Evolutionary conservation across 169 alveolate species (phyloP).

Genomic region (Babesia ovis): DNA sequence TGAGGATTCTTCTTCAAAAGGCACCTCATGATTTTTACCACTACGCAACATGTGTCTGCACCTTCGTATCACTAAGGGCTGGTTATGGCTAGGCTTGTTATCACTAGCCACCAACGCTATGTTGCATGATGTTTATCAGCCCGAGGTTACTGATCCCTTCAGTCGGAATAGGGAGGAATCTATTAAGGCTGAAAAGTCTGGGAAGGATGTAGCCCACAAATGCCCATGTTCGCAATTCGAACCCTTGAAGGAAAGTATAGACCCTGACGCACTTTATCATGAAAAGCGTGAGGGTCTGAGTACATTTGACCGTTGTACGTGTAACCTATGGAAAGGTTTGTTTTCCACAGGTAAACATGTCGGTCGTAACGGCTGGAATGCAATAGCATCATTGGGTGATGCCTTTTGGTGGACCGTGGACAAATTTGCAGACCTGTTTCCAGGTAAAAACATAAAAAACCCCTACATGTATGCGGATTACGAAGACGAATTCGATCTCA

Average conservation of each 20-base stretch:
- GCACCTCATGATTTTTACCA: too few relatives aligned
- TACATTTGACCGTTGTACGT: not conserved
- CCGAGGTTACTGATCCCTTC: too few relatives aligned
- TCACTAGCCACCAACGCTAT: not conserved
- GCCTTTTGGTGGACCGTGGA: not conserved
- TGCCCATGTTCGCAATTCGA: too few relatives aligned
- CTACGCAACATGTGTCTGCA: not conserved
- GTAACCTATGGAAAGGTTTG: constrained; percentile 1
- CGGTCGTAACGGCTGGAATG: not conserved
- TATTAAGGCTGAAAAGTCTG: too few relatives aligned
- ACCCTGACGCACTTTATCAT: not conserved
- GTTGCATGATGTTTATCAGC: not conserved
- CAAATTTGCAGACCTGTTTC: not conserved
- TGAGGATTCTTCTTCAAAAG: too few relatives aligned
- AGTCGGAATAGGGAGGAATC: too few relatives aligned
- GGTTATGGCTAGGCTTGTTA: not conserved
- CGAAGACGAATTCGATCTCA: constrained; percentile 29
- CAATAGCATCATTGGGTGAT: not conserved
- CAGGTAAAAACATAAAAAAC: not conserved
- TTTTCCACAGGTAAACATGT: not conserved
- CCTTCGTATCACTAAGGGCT: not conserved
- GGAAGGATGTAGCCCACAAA: too few relatives aligned
- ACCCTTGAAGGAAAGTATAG: too few relatives aligned
- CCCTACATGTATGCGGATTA: constrained; percentile 2
- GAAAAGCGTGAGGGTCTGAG: not conserved